These are phyloP conservation scores for Penicillium polonicum DNA, from an alignment of 2,329 filamentous ascomycete species.

Conservation along the genomic window DNA sequence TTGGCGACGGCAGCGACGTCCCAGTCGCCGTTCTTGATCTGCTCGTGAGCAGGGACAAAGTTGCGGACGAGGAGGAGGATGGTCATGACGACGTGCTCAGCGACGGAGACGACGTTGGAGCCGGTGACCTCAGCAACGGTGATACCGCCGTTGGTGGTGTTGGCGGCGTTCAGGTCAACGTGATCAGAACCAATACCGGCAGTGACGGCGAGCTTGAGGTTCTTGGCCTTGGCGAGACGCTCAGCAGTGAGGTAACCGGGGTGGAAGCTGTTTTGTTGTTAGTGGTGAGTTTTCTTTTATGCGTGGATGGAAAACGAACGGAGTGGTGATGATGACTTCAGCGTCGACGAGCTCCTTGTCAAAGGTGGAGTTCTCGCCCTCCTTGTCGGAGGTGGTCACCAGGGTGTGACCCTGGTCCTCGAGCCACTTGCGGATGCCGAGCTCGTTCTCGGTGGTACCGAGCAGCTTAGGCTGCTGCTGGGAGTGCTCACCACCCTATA, in stretches of 20 bases:
- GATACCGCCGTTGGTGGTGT: slow-evolving; percentile 96
- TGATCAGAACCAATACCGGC: slow-evolving; percentile 98
- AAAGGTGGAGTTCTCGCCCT: slow-evolving; percentile 87
- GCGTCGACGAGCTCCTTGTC: slow-evolving; percentile 95
- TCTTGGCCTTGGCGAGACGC: slow-evolving; percentile 96
- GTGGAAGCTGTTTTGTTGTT: slow-evolving; percentile 64
- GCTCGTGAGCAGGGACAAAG: slow-evolving; percentile 96
- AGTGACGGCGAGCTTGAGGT: slow-evolving; percentile 94
- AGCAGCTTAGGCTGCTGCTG: slow-evolving; percentile 83
- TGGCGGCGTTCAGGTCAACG: slow-evolving; percentile 93
- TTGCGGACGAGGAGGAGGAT: slow-evolving; percentile 95
- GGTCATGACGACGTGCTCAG: slow-evolving; percentile 99
- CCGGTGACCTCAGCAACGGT: slow-evolving; percentile 98
- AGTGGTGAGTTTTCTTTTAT: neutral
- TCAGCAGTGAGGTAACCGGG: slow-evolving; percentile 96
- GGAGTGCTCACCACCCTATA: slow-evolving; percentile 75
- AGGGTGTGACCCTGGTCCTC: slow-evolving; percentile 96
- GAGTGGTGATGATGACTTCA: slow-evolving; percentile 98
- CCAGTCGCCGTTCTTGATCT: slow-evolving; percentile 87
- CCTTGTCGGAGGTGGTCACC: slow-evolving; percentile 96
- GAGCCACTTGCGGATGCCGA: slow-evolving; percentile 94
- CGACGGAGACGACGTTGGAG: slow-evolving; percentile 97
- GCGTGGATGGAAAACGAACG: slow-evolving; percentile 35
- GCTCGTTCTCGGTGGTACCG: slow-evolving; percentile 97
- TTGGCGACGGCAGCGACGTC: slow-evolving; percentile 93